Base-by-base conservation (phyloP, 1,284 basidiomycete species). In the Kwoniella shivajii region DNA sequence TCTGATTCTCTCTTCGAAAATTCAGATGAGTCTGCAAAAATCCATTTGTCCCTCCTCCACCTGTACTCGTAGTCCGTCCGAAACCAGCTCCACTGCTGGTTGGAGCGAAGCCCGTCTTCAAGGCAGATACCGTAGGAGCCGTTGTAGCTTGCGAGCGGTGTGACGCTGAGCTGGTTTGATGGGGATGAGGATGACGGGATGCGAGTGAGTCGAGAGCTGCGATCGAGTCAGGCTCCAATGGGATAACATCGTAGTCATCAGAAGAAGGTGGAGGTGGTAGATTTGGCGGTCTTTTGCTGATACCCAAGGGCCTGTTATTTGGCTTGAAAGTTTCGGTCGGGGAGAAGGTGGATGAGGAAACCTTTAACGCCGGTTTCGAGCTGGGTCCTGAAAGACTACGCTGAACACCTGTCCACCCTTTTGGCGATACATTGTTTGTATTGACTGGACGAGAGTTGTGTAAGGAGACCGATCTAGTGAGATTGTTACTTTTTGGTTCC, bases 21-120 rank as follows among this genome's bases (percentile, higher is more conserved):
- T 69, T 72, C n/a, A 77, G 57, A 53, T 78, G 76, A 4, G 72
- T 75, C 58, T 78, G 76, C 26, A 74, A 48, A 14, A 60, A 65
- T 3, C 50, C 46, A 37, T 49, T 52, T 6, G 42, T 48, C 56
- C 20, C n/a, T n/a, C n/a, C n/a, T n/a, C n/a, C 48, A 49, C 27
- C 42, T 6, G 20, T 3, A 42, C 50, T 53, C 10, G 22, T 36
- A 26, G 43, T 45, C 6, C 43, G 43, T 31, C 26, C 43, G 20
- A 45, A 45, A 5, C 61, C 51, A 26, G 54, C 60, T n/a, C 45
- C 43, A 49, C 27, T 44, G 11, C 24, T 38, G 14, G 60, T 44
- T 14, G 64, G 38, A 2, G 38, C 48, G 11, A 63, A 7, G 1
- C 59, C 62, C 5, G 59, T 37, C 2, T 64, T 50, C 1, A 64